phyloP scores from a whole-genome alignment of 495 filamentous ascomycete genomes.

The Delitschia confertaspora region DNA sequence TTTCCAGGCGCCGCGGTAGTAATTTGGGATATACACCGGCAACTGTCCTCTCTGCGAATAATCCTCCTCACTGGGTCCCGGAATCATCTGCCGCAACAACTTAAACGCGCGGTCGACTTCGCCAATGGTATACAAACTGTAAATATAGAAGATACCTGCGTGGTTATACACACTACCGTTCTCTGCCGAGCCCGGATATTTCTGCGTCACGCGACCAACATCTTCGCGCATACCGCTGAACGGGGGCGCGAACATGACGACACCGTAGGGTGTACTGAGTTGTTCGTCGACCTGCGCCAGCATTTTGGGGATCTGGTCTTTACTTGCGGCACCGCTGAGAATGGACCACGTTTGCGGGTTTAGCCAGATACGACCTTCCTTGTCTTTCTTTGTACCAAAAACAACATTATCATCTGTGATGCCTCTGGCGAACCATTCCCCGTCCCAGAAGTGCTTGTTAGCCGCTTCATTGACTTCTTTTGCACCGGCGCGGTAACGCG shows the following conservation, averaged over 20 bases:
- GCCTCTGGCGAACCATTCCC: conserved; percentile 48
- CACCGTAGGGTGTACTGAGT: conserved; percentile 45
- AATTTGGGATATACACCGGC: conserved; percentile 49
- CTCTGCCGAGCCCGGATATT: conserved; percentile 48
- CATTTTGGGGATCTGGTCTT: conserved; percentile 39
- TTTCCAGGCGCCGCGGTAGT: conserved; percentile 47
- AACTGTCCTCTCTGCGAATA: conserved; percentile 47
- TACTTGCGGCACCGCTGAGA: conserved; percentile 42
- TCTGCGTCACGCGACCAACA: conserved; percentile 50
- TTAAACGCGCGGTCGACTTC: conserved; percentile 44
- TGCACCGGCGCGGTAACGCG: conserved; percentile 39
- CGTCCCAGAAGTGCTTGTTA: conserved; percentile 48
- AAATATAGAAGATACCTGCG: conserved; percentile 45
- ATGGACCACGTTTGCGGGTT: conserved; percentile 49
- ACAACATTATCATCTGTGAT: conserved; percentile 47
- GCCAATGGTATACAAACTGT: conserved; percentile 42
- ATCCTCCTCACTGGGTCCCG: conserved; percentile 43
- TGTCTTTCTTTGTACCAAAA: conserved; percentile 44
- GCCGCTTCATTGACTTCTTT: conserved; percentile 42
- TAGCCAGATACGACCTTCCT: conserved; percentile 49
- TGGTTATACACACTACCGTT: conserved; percentile 52
- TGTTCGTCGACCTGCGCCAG: conserved; percentile 43
- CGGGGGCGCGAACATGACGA: conserved; percentile 46
- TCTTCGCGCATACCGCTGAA: conserved; percentile 49
- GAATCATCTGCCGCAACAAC: conserved; percentile 44